Evolutionary conservation across 2,329 filamentous ascomycete species (phyloP), one percentile per base, ranked within the genome.

Genomic region (Chrysoporthe deuterocubensis): DNA sequence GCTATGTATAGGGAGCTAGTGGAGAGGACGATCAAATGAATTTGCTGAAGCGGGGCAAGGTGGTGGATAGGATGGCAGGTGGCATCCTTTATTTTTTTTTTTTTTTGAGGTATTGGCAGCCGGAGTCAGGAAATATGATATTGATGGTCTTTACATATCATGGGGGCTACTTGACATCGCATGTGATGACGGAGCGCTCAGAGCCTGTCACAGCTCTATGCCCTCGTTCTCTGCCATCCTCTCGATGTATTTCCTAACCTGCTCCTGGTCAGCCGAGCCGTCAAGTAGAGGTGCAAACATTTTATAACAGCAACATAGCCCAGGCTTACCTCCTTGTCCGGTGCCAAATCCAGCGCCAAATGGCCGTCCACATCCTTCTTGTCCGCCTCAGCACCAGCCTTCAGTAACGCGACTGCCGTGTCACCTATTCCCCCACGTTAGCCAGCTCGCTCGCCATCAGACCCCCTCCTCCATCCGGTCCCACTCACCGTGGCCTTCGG

Each of bases 1-100:
- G 91, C 90, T 75, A 97, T 99, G 86, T 98, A 98, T 82, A 89
- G 93, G 72, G 95, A 98, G 76, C 81, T 99, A 78, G 92, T 97
- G 61, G 92, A 97, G 81, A 89, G 90, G 76, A 95, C 93, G 67
- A 88, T 94, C 76, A 91, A 89, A 79, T 92, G 78, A 71, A 58
- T 13, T 13, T n/a, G 18, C 34, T 34, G 42, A 11, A 21, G 4
- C 14, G 18, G 9, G 16, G 18, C 13, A 21, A 21, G 26, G 50
- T 34, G n/a, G 37, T 26, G 42, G 40, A 18, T 37, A 62, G 18
- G 59, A 21, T 26, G 54, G 9, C n/a, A 34, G 16, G 32, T 34
- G 14, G 54, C 21, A 26, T 50, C 26, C 21, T 2, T 52, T 52
- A 26, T 13, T 52, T 5, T 48, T 21, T 2, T n/a, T 32, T 6